phyloP scores from a whole-genome alignment of 2,329 filamentous ascomycete genomes.

The Arthrocladium fulminans region DNA sequence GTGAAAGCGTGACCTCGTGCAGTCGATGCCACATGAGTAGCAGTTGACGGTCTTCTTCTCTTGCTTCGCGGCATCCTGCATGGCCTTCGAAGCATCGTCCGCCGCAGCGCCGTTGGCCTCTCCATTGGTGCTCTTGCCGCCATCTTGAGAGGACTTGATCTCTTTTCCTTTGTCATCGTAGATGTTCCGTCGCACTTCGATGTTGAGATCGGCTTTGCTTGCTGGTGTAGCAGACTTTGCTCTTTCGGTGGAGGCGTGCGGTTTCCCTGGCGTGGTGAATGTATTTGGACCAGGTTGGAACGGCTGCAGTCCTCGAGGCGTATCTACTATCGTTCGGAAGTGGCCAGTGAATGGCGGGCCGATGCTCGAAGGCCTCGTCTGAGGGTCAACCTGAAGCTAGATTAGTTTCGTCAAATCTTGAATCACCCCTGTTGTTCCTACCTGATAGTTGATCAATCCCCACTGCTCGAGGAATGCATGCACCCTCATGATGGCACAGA shows the following conservation, averaged over 20 bases:
- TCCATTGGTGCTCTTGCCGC: conserved; percentile 60
- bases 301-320: conserved; percentile 83
- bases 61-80: conserved; percentile 52
- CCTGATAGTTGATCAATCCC: conserved; percentile 98
- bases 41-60: conserved; percentile 66
- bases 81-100: conserved; percentile 53
- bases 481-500: conserved; percentile 98
- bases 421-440: conserved; percentile 34
- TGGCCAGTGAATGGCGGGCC: conserved; percentile 95
- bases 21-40: conserved; percentile 86
- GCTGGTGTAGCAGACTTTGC: conserved; percentile 56
- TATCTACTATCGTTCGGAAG: conserved; percentile 93
- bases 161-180: conserved; percentile 90
- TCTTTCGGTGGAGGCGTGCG: conserved; percentile 60
- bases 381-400: conserved; percentile 70
- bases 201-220: conserved; percentile 71
- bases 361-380: conserved; percentile 88
- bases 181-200: conserved; percentile 90
- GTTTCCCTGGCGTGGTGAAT: conserved; percentile 52
- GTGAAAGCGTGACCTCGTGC: conserved; percentile 63
- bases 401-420: conserved; percentile 22
- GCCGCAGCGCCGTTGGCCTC: conserved; percentile 60
- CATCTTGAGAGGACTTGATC: conserved; percentile 55
- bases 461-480: conserved; percentile 97
- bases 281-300: conserved; percentile 86